Conservation (phyloP, 345 rosid genomes). For the Eutrema yunnanense region DNA sequence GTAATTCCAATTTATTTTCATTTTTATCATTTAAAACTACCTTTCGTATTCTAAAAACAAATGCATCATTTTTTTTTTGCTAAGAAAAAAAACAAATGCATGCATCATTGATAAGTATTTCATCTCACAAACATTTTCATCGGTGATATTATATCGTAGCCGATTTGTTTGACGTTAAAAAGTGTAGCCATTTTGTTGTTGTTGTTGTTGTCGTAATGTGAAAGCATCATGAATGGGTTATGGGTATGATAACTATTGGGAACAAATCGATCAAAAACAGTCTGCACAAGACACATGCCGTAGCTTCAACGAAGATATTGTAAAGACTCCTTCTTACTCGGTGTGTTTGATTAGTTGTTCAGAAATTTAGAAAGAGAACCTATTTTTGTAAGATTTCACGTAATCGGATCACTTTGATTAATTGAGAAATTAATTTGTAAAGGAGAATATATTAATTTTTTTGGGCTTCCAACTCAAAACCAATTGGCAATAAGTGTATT, state of each 20-base stretch:
- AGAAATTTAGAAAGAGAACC: background rate
- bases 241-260: background rate
- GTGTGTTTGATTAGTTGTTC: background rate
- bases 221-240: background rate
- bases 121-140: background rate
- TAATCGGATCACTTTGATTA: background rate
- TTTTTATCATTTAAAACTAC: background rate
- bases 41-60: background rate
- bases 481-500: too few relatives aligned
- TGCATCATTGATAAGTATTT: background rate
- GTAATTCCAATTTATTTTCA: conserved; percentile 7
- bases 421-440: background rate
- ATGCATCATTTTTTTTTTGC: background rate
- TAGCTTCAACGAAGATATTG: background rate
- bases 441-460: too few relatives aligned
- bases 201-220: background rate
- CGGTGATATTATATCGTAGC: background rate
- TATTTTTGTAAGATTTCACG: background rate
- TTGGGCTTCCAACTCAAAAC: too few relatives aligned
- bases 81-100: too few relatives aligned
- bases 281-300: background rate
- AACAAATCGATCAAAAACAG: background rate
- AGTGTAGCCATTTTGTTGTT: background rate
- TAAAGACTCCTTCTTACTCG: background rate
- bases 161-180: conserved; percentile 3